These are phyloP conservation scores for Neurospora sp. DNA, from an alignment of 495 filamentous ascomycete species.

Conservation along the genomic window DNA sequence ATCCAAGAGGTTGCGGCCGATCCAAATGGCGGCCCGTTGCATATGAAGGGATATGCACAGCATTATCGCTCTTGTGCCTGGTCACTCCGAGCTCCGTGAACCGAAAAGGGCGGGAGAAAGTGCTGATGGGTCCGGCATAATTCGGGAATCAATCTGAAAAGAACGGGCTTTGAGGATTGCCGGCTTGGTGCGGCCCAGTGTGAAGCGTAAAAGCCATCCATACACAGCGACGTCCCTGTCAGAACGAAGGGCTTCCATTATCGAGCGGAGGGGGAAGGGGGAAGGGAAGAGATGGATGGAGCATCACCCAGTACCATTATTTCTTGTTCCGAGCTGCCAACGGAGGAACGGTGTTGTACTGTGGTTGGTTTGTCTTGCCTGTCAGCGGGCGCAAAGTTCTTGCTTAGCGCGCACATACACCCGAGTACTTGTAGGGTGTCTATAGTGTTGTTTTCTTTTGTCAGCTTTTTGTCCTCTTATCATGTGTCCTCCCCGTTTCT, in stretches of 20 bases:
- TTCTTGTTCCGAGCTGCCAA: constrained; percentile 3
- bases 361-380: constrained; percentile 2
- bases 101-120: neutral
- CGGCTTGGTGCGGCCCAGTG: neutral
- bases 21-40: neutral
- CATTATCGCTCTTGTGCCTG: neutral
- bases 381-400: constrained; percentile 1
- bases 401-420: neutral
- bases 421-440: constrained; percentile 7
- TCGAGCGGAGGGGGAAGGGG: neutral
- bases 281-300: constrained; percentile 1
- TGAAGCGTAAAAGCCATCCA: neutral
- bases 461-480: constrained; percentile 14
- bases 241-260: constrained; percentile 4
- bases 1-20: neutral
- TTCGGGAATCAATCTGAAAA: neutral
- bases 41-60: neutral
- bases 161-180: neutral
- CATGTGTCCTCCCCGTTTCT: neutral
- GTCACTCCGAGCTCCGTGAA: neutral
- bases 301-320: constrained; percentile 11
- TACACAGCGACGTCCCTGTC: constrained; percentile 2
- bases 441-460: constrained; percentile 23
- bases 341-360: neutral
- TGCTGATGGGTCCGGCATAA: neutral